These are phyloP conservation scores for Colletotrichum sp. DNA, from an alignment of 2,329 filamentous ascomycete species.

Conservation along the genomic window DNA sequence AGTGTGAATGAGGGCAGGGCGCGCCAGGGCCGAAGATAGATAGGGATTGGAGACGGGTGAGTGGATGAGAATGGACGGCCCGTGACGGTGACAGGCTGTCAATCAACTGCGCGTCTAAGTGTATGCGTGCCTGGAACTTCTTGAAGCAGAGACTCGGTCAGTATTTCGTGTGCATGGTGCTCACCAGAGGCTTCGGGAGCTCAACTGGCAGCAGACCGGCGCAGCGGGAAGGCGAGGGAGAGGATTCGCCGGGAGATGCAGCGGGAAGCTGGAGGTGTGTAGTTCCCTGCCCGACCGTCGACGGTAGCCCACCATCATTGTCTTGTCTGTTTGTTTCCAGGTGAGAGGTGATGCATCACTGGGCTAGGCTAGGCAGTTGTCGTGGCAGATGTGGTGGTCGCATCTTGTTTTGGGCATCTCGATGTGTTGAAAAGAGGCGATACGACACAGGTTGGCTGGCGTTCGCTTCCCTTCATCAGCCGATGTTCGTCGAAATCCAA, in stretches of 20 bases:
- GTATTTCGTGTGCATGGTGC: neutral
- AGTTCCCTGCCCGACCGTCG: neutral
- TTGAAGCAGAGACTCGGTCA: neutral
- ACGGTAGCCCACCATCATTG: neutral
- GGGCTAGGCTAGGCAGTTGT: neutral
- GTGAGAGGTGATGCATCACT: neutral
- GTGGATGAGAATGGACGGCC: slow-evolving; percentile 1
- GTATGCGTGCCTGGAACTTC: neutral
- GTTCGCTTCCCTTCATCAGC: neutral
- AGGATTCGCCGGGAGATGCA: slow-evolving; percentile 2
- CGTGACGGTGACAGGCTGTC: slow-evolving; percentile 1
- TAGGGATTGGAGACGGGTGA: slow-evolving; percentile 4
- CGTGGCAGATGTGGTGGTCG: neutral
- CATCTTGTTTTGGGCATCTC: neutral
- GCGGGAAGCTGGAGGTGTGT: neutral
- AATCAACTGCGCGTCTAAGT: neutral
- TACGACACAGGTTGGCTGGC: neutral
- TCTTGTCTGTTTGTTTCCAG: neutral
- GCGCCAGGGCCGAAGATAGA: neutral
- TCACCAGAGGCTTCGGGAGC: neutral
- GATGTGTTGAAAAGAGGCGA: neutral
- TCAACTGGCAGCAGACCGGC: slow-evolving; percentile 2
- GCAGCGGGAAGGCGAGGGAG: slow-evolving; percentile 5
- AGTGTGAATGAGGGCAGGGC: neutral
- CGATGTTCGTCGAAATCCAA: neutral